Evolutionary conservation across 768 basidiomycete genomes (phyloP).

Genomic region (Xerocomellus dryophilus): DNA sequence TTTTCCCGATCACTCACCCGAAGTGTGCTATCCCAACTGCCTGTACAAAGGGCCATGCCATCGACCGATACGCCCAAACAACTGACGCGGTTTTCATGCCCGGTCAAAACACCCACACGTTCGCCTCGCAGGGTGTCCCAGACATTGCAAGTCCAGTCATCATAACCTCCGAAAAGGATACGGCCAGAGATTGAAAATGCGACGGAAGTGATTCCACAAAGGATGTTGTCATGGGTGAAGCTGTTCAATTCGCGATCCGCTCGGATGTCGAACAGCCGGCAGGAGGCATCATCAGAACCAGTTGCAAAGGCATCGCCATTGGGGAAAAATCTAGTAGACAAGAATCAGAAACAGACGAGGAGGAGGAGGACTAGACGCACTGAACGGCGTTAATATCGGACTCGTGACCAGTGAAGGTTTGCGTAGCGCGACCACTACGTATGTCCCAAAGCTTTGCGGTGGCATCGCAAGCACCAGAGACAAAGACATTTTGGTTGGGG

Average conservation of each 20-base stretch:
- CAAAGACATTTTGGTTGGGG: slow-evolving; percentile 91
- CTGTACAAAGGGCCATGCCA: slow-evolving; percentile 98
- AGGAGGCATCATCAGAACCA: slow-evolving; percentile 98
- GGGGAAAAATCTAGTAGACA: slow-evolving; percentile 83
- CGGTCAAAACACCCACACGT: slow-evolving; percentile 94
- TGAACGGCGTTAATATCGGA: slow-evolving; percentile 99
- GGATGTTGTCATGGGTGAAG: slow-evolving; percentile 97
- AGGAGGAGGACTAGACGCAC: slow-evolving; percentile 48
- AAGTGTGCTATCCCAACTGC: slow-evolving; percentile 96
- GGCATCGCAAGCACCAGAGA: slow-evolving; percentile 98
- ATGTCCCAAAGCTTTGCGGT: slow-evolving; percentile 99
- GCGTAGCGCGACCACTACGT: slow-evolving; percentile 93
- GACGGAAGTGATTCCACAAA: slow-evolving; percentile 98
- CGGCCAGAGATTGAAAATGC: slow-evolving; percentile 98
- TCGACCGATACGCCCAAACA: slow-evolving; percentile 95
- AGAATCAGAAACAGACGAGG: slow-evolving; percentile 5
- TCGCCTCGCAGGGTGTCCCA: slow-evolving; percentile 99
- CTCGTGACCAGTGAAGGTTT: slow-evolving; percentile 98
- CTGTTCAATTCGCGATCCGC: slow-evolving; percentile 96
- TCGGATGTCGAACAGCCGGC: slow-evolving; percentile 95
- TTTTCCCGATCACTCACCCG: slow-evolving; percentile 55
- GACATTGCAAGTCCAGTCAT: slow-evolving; percentile 99
- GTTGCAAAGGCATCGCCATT: slow-evolving; percentile 99
- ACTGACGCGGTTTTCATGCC: slow-evolving; percentile 97
- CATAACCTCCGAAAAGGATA: slow-evolving; percentile 97